phyloP scores from a whole-genome alignment of 1,284 basidiomycete genomes.

The Bjerkandera adusta region DNA sequence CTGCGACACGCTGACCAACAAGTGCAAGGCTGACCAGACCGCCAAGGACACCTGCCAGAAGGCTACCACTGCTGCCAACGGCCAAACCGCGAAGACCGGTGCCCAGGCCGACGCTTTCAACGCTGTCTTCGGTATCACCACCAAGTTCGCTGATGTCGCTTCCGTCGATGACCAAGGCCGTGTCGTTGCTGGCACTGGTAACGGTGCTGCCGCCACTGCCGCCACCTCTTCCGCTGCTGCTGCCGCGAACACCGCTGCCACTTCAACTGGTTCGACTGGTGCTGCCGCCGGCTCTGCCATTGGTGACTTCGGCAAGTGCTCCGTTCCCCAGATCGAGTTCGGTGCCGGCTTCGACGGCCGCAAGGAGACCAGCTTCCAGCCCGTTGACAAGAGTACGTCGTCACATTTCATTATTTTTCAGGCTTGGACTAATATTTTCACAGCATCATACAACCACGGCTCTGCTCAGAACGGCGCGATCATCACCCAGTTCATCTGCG shows the following conservation, averaged over 20 bases:
- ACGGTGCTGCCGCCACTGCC: conserved; percentile 7
- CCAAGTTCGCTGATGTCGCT: conserved; percentile 27
- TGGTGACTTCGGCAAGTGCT: conserved; percentile 45
- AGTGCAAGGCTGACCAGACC: conserved; percentile 49
- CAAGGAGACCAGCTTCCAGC: conserved; percentile 54
- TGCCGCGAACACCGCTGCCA: conserved; percentile 15
- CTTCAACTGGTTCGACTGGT: conserved; percentile 19
- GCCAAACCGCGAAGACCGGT: conserved; percentile 43
- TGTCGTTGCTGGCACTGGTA: conserved; percentile 19
- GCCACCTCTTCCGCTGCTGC: conserved; percentile 11
- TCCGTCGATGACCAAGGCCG: conserved; percentile 29
- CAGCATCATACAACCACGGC: conserved; percentile 49
- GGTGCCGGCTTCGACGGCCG: conserved; percentile 48
- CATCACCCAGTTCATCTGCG: conserved; percentile 45
- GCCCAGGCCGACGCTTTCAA: conserved; percentile 60
- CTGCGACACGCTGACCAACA: conserved; percentile 51
- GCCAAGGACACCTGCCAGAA: conserved; percentile 47
- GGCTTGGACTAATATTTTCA: conserved; percentile 1
- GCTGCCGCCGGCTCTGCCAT: conserved; percentile 23
- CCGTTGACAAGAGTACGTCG: conserved; percentile 39
- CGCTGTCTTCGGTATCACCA: conserved; percentile 47
- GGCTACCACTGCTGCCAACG: conserved; percentile 42
- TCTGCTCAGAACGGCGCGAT: conserved; percentile 52
- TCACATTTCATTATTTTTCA: not conserved
- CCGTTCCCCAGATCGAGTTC: conserved; percentile 51